Evolutionary conservation across 2,329 filamentous ascomycete species (phyloP), one percentile per base, ranked within the genome.

Genomic region (Xylaria digitata): DNA sequence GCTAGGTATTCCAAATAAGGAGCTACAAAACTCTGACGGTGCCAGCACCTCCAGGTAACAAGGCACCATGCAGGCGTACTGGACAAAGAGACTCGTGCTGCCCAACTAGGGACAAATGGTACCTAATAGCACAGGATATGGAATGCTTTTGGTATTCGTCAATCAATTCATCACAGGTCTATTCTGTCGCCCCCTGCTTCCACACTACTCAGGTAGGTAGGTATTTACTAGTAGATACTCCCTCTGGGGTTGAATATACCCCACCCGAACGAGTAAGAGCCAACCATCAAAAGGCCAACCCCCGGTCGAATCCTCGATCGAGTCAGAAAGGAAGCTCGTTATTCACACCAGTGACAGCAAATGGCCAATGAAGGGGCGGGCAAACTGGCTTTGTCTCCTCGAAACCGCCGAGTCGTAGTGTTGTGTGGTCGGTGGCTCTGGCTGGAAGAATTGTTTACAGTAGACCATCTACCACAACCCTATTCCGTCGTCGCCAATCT

Each of bases 281-380:
- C 60, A 63, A 67, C 67, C 57, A 45, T 69, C 69, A 55, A 55
- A 65, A 66, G 65, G 71, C 43, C 63, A 63, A 68, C 37, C 67
- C 67, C 67, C 61, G 66, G 70, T 66, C 71, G 70, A 26, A 76
- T 73, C 72, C 70, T 73, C 68, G 71, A 72, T 75, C 74, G 75
- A 76, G 75, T 77, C 75, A 76, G 72, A 73, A 73, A 73, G 73
- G 72, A 72, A 76, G 69, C 71, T 72, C 70, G 71, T 59, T 65
- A 66, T 66, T 63, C 63, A 37, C 45, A 34, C 65, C 67, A 61
- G 55, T 42, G 54, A 65, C 45, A 57, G 53, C 53, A 40, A 45
- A 43, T 37, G 62, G 56, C 66, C 68, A 70, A 70, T 70, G 46
- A 70, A 68, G 61, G 40, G 30, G 32, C 62, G 21, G 19, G 46